phyloP scores from a whole-genome alignment of 176 grass and related monocot genomes.

The Aegilops umbellulata region DNA sequence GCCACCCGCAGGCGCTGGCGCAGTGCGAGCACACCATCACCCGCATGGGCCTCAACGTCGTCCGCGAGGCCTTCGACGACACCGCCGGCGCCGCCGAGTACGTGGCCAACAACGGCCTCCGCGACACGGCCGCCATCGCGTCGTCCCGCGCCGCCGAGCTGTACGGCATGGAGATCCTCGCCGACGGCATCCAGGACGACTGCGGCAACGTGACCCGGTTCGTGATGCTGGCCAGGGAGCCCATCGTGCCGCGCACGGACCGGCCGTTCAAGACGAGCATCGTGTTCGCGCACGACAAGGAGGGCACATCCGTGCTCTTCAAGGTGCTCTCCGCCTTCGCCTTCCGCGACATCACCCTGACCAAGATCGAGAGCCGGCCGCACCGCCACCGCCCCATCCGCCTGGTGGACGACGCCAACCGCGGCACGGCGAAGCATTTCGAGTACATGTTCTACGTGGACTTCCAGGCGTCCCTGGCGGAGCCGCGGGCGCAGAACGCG shows the following conservation, averaged over 20 bases:
- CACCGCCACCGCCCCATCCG: conserved; percentile 79
- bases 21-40: conserved; percentile 97
- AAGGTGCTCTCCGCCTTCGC: conserved; percentile 91
- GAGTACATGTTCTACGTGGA: conserved; percentile 99
- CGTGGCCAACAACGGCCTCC: conserved; percentile 60
- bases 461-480: conserved; percentile 81
- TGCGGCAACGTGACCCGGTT: conserved; percentile 81
- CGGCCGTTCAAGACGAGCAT: conserved; percentile 96
- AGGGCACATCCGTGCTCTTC: conserved; percentile 87
- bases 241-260: conserved; percentile 90
- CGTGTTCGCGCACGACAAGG: conserved; percentile 82
- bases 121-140: conserved; percentile 88
- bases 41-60: conserved; percentile 82
- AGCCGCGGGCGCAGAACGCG: conserved; percentile 83
- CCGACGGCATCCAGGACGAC: conserved; percentile 91
- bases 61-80: conserved; percentile 97
- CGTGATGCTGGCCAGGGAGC: conserved; percentile 89
- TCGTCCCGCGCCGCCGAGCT: conserved; percentile 84
- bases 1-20: conserved; percentile 94
- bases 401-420: conserved; percentile 88
- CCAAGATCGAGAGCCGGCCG: conserved; percentile 94
- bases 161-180: conserved; percentile 77
- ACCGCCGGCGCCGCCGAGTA: conserved; percentile 83
- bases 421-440: conserved; percentile 91
- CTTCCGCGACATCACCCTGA: conserved; percentile 76